phyloP scores from a whole-genome alignment of 805 yeast genomes.

The Pichia deserticola region DNA sequence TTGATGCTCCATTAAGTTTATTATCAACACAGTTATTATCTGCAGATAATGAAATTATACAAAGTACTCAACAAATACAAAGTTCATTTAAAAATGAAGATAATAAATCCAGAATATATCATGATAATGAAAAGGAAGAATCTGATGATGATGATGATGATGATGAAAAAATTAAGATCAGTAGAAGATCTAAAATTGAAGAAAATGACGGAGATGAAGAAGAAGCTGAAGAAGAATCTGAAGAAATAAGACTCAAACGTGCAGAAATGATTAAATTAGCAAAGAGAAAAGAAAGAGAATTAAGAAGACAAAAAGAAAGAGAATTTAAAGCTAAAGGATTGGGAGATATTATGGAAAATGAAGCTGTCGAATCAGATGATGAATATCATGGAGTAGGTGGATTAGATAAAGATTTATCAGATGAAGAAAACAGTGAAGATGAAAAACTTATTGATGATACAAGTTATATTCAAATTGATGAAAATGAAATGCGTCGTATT shows the following conservation, averaged over 20 bases:
- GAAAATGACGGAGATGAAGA: slow-evolving; percentile 16
- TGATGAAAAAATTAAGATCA: slow-evolving; percentile 16
- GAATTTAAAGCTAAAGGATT: slow-evolving; percentile 56
- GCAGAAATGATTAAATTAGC: slow-evolving; percentile 18
- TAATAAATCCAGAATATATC: slow-evolving; percentile 7
- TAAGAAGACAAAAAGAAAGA: slow-evolving; percentile 29
- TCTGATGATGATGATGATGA: slow-evolving; percentile 11
- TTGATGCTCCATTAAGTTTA: background rate
- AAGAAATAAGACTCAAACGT: slow-evolving; percentile 31
- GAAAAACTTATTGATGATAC: slow-evolving; percentile 73
- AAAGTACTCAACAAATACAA: background rate
- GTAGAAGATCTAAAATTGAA: slow-evolving; percentile 4
- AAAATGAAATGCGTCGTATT: slow-evolving; percentile 49
- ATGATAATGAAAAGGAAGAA: slow-evolving; percentile 7
- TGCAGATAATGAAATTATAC: background rate
- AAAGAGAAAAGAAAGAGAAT: slow-evolving; percentile 17
- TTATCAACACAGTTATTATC: background rate
- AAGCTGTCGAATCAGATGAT: slow-evolving; percentile 85
- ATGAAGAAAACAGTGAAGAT: slow-evolving; percentile 64
- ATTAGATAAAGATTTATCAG: slow-evolving; percentile 50
- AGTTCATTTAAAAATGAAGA: background rate
- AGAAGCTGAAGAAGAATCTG: slow-evolving; percentile 28
- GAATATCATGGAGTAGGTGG: slow-evolving; percentile 85
- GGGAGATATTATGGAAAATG: slow-evolving; percentile 60
- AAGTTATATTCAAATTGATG: slow-evolving; percentile 47